Evolutionary conservation across 495 filamentous ascomycete species (phyloP).

Genomic region (Penicillium canariense): DNA sequence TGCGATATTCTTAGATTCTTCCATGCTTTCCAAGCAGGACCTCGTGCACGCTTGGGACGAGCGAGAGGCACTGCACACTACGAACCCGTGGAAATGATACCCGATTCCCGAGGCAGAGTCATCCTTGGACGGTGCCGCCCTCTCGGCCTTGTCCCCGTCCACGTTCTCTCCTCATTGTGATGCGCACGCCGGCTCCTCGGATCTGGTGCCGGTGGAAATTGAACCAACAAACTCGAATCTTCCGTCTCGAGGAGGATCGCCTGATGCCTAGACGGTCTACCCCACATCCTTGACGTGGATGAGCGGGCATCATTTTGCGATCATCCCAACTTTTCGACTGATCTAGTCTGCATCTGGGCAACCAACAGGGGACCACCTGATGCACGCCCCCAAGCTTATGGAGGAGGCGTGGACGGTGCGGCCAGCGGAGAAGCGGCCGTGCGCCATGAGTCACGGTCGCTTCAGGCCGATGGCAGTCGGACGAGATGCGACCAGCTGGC

Average conservation of each 20-base stretch:
- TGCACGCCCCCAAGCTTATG: neutral
- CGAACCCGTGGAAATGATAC: too few relatives aligned
- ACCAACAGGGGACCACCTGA: conserved; percentile 12
- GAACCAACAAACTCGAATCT: too few relatives aligned
- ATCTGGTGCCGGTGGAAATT: neutral
- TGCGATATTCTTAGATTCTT: conserved; percentile 10
- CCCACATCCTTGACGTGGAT: conserved; percentile 15
- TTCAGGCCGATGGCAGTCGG: conserved; percentile 8
- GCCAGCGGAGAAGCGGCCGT: conserved; percentile 7
- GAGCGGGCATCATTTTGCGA: conserved; percentile 20
- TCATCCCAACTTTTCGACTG: conserved; percentile 3
- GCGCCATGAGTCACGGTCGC: conserved; percentile 28
- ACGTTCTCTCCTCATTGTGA: neutral
- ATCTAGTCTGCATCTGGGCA: conserved; percentile 12
- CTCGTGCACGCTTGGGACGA: too few relatives aligned
- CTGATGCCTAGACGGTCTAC: conserved; percentile 14
- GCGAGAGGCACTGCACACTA: too few relatives aligned
- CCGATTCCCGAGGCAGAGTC: too few relatives aligned
- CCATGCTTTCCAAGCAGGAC: neutral
- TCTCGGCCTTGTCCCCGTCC: too few relatives aligned
- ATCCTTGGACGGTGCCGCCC: too few relatives aligned
- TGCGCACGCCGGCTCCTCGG: neutral
- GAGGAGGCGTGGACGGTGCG: neutral
- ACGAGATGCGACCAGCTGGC: conserved; percentile 6
- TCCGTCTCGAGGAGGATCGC: conserved; percentile 14